phyloP scores from a whole-genome alignment of 1,139 yeast species.

The Debaryomyces nepalensis region DNA sequence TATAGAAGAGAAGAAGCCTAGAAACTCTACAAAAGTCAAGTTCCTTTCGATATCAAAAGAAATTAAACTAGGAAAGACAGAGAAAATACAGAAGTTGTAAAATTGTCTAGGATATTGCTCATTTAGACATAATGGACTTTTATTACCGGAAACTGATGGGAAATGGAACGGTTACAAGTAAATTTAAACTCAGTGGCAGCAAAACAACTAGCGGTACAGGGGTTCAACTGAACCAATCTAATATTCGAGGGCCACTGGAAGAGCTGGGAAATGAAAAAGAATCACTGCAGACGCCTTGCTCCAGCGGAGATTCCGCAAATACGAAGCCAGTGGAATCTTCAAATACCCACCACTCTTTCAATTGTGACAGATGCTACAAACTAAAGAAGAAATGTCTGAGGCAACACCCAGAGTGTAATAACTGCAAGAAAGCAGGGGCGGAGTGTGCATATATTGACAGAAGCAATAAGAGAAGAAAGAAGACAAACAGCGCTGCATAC shows the following conservation, averaged over 20 bases:
- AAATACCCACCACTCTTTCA: conserved; percentile 37
- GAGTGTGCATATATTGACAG: conserved; percentile 45
- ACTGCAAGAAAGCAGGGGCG: conserved; percentile 40
- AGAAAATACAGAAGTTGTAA: not conserved
- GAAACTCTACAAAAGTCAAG: not conserved
- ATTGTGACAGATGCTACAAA: conserved; percentile 49
- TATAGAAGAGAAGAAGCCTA: not conserved
- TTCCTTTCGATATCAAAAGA: no score
- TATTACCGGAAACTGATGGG: conserved; percentile 46
- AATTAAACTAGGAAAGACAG: not conserved
- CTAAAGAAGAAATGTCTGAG: conserved; percentile 49
- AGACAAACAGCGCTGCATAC: conserved; percentile 3
- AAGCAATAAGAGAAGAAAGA: conserved; percentile 31
- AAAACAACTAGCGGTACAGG: not conserved
- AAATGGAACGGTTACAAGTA: conserved; percentile 43
- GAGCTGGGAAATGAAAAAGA: conserved; percentile 13
- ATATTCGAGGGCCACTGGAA: conserved; percentile 20
- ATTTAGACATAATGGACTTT: conserved; percentile 33
- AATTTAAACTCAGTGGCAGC: conserved; percentile 30
- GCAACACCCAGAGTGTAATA: conserved; percentile 42
- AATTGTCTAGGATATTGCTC: not conserved
- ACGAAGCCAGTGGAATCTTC: conserved; percentile 23
- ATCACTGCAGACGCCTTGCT: conserved; percentile 12
- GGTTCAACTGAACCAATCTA: conserved; percentile 29
- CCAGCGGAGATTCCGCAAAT: not conserved